Base-by-base conservation (phyloP, 148 eudicot species). In the Euryodendron excelsum region DNA sequence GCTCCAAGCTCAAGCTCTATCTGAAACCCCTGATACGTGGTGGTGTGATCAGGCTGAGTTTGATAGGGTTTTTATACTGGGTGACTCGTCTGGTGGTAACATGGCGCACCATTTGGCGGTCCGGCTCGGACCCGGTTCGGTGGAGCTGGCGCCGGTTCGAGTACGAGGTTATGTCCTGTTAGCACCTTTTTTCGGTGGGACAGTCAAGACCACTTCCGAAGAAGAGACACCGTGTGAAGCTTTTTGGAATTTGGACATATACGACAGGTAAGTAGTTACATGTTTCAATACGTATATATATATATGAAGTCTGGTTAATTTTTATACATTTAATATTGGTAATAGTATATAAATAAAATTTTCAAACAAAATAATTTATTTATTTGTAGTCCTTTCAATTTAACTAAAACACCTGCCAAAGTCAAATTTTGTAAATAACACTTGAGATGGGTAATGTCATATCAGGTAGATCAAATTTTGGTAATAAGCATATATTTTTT, bases 61-160 rank as follows among this genome's bases (percentile, higher is more conserved):
- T 41, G 91, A 71, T 28, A 75, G 79, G 82, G 92, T 90, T 59
- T 92, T 79, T 47, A 64, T 92, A 45, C 39, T 89, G 33, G 97
- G 97, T 1, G 92, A 90, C 70, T 90, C 94, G 7, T 92, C 97
- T 5, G 97, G 97, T 41, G 94, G 92, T 52, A 92, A 90, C 81
- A 70, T 92, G 12, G 94, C 92, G 3, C 97, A 92, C 72, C 91
- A 90, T 44, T 41, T 92, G 82, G 94, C 94, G 44, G 86, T 88
- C 50, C 67, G 58, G 69, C 45, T 89, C 13, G 91, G 92, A 2
- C 52, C 77, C n/a, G 87, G 89, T 5, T 86, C 89, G 23, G 65
- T 70, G 11, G 83, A 73, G 34, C 62, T 89, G 36, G 23, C 28
- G 0, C 91, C 91, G 18, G 77, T 92, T 9, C 62, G 77, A 72